phyloP scores from a whole-genome alignment of 108 stramenopile species.

The Pseudonitzschia pungens region DNA sequence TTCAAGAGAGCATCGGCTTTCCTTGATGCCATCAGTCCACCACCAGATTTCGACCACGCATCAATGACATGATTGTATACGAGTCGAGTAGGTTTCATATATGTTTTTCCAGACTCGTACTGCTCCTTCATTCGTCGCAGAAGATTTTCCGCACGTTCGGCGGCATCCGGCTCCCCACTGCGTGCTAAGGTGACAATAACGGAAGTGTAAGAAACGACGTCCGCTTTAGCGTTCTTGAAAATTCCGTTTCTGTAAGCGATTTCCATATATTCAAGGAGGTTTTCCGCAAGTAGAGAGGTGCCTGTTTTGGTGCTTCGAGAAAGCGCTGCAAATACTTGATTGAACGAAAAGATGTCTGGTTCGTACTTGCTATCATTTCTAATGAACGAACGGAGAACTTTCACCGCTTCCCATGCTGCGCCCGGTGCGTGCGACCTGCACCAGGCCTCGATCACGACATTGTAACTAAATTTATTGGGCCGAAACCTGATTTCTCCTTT shows the following conservation, averaged over 20 bases:
- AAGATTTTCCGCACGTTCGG: constrained; percentile 35
- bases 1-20: constrained; percentile 43
- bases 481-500: constrained; percentile 24
- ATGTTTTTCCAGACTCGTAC: constrained; percentile 22
- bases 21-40: constrained; percentile 46
- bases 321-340: constrained; percentile 55
- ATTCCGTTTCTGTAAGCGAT: constrained; percentile 37
- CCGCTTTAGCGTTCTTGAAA: constrained; percentile 47
- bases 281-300: constrained; percentile 51
- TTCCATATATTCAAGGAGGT: constrained; percentile 55
- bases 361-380: constrained; percentile 28
- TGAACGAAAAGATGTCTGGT: constrained; percentile 70
- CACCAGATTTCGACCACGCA: constrained; percentile 62
- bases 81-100: constrained; percentile 40
- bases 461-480: constrained; percentile 71
- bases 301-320: constrained; percentile 40
- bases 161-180: constrained; percentile 36
- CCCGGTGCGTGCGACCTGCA: constrained; percentile 37
- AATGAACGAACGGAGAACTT: constrained; percentile 55
- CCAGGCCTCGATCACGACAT: constrained; percentile 62
- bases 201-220: constrained; percentile 51
- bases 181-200: constrained; percentile 41
- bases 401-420: constrained; percentile 46
- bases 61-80: constrained; percentile 47
- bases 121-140: constrained; percentile 31